Conservation (phyloP, 2,329 filamentous ascomycete genomes). For the Ciborinia camelliae region DNA sequence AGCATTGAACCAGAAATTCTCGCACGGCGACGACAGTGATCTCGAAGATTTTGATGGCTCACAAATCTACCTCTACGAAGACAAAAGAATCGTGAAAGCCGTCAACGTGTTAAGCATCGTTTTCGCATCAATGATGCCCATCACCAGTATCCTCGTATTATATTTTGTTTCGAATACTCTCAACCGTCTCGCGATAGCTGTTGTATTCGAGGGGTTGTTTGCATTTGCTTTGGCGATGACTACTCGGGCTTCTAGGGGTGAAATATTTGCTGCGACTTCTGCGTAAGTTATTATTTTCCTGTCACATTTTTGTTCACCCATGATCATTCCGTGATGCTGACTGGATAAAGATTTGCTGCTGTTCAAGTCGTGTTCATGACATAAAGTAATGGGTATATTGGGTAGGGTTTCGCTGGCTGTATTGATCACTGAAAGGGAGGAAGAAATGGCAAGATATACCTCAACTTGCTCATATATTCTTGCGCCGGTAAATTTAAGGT, state of each 20-base stretch:
- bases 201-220: conserved; percentile 33
- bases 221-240: conserved; percentile 28
- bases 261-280: conserved; percentile 37
- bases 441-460: not conserved
- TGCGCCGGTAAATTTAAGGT: too few species aligned
- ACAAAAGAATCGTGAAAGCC: conserved; percentile 21
- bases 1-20: not conserved
- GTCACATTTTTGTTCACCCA: conserved; percentile 17
- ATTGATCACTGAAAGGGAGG: not conserved
- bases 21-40: not conserved
- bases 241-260: conserved; percentile 32
- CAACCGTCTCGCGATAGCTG: conserved; percentile 29
- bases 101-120: conserved; percentile 29
- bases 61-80: conserved; percentile 18
- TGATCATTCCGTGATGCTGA: not conserved
- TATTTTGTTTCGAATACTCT: conserved; percentile 31
- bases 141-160: conserved; percentile 33
- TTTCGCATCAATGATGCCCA: conserved; percentile 34
- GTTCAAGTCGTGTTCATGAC: conserved; percentile 15
- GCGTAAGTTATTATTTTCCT: conserved; percentile 27
- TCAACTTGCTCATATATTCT: too few species aligned
- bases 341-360: conserved; percentile 6
- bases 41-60: not conserved
- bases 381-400: conserved; percentile 9
- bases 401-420: not conserved